Evolutionary conservation across 2,329 filamentous ascomycete genomes (phyloP).

Genomic region (Pseudocercospora musae): DNA sequence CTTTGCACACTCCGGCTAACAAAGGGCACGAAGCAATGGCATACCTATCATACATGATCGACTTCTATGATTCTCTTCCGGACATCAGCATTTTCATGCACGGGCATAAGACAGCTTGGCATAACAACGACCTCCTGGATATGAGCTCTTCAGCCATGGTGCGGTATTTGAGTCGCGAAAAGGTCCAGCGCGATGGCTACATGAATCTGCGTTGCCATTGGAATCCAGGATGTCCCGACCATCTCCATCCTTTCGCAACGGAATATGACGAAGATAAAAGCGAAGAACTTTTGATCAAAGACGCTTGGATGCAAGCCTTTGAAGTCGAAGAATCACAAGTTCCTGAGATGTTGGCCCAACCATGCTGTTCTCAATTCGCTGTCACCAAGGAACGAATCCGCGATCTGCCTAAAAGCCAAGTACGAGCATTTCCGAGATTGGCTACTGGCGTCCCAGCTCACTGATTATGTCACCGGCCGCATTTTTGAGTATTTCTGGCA

Average conservation of each 20-base stretch:
- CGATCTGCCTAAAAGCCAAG: conserved; percentile 49
- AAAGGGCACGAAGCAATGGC: conserved; percentile 63
- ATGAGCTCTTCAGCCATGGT: conserved; percentile 46
- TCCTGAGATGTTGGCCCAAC: conserved; percentile 53
- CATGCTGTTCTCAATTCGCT: conserved; percentile 64
- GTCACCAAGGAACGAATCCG: conserved; percentile 56
- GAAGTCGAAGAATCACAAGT: conserved; percentile 41
- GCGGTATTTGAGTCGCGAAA: conserved; percentile 42
- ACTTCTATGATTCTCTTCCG: conserved; percentile 58
- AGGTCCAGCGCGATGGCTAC: conserved; percentile 43
- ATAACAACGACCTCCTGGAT: conserved; percentile 53
- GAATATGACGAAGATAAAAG: conserved; percentile 38
- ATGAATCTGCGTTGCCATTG: conserved; percentile 56
- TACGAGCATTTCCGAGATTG: conserved; percentile 59
- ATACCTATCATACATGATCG: conserved; percentile 60
- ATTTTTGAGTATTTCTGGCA: conserved; percentile 66
- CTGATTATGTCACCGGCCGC: conserved; percentile 55
- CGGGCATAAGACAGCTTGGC: conserved; percentile 57
- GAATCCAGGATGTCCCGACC: conserved; percentile 54
- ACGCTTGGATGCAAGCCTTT: conserved; percentile 48
- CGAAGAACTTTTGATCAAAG: conserved; percentile 45
- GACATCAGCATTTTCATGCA: conserved; percentile 62
- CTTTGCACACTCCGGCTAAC: conserved; percentile 52
- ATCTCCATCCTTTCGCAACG: conserved; percentile 48
- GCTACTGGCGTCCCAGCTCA: conserved; percentile 54